Evolutionary conservation across 331 rosid species (phyloP).

Genomic region (Cydonia oblonga): DNA sequence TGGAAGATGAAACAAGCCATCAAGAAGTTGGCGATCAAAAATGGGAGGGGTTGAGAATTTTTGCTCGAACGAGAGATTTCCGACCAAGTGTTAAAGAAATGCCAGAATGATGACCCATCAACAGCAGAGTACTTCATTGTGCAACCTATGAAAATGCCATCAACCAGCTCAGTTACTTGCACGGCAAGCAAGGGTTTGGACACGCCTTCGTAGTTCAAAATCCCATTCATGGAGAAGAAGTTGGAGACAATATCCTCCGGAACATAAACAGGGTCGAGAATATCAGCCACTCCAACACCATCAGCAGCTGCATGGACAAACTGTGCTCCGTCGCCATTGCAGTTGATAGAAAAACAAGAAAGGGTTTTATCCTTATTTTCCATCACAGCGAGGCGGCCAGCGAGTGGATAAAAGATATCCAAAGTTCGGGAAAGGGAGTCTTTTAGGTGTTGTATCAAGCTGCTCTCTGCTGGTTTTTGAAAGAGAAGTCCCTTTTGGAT

Average conservation of each 20-base stretch:
- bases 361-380: not conserved
- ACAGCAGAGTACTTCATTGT: not conserved
- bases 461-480: not conserved
- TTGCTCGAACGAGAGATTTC: not conserved
- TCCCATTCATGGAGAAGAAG: not conserved
- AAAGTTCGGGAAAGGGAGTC: not conserved
- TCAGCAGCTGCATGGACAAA: not conserved
- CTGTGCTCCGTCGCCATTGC: not conserved
- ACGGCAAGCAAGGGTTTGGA: slow-evolving; percentile 7
- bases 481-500: slow-evolving; percentile 3
- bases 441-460: not conserved
- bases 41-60: not conserved
- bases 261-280: not conserved
- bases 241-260: not conserved
- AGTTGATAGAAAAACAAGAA: not conserved
- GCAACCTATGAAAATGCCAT: slow-evolving; percentile 7
- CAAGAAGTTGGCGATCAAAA: not conserved
- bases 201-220: not conserved
- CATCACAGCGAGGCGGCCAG: not conserved
- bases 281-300: not conserved
- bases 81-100: slow-evolving; percentile 12
- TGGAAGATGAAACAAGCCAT: not conserved
- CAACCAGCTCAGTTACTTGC: slow-evolving; percentile 8
- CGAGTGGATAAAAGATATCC: not conserved
- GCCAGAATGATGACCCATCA: slow-evolving; percentile 6